A percentile compares a stretch with the other conserved stretches of the same genome.
phyloP scores from a whole-genome alignment of 768 basidiomycete genomes.

The Brasilioporus rufonigricans region DNA sequence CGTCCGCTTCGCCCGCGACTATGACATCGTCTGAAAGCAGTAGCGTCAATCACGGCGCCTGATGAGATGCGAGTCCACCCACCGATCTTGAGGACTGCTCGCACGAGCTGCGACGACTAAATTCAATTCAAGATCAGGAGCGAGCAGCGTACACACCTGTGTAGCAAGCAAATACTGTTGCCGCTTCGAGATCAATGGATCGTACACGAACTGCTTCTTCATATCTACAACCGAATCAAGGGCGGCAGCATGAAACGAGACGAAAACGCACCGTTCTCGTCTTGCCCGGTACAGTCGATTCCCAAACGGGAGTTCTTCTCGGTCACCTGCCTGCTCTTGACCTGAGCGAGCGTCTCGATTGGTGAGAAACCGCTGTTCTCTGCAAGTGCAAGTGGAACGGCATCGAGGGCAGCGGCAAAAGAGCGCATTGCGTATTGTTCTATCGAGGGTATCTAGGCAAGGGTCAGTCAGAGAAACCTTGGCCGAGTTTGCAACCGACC shows the following conservation, averaged over 20 bases:
- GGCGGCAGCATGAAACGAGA: neutral
- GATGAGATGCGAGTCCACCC: slow-evolving; percentile 22
- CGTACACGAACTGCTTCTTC: slow-evolving; percentile 96
- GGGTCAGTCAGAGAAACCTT: neutral
- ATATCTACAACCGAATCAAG: slow-evolving; percentile 61
- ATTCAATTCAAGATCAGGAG: neutral
- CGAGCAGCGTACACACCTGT: slow-evolving; percentile 51
- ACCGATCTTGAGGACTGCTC: slow-evolving; percentile 89
- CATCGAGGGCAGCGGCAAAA: slow-evolving; percentile 93
- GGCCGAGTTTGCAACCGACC: slow-evolving; percentile 39
- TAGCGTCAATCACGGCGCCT: neutral
- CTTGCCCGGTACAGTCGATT: slow-evolving; percentile 86
- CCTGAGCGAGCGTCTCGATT: slow-evolving; percentile 94
- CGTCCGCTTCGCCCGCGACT: slow-evolving; percentile 65
- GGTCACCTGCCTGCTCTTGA: slow-evolving; percentile 87
- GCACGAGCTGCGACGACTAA: slow-evolving; percentile 56
- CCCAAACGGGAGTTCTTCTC: slow-evolving; percentile 86
- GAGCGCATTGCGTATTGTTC: slow-evolving; percentile 99
- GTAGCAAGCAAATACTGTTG: slow-evolving; percentile 98
- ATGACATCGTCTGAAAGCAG: slow-evolving; percentile 69
- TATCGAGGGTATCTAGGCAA: slow-evolving; percentile 80
- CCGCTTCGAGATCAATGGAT: slow-evolving; percentile 95
- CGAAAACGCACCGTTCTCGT: slow-evolving; percentile 71
- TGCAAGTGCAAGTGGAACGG: slow-evolving; percentile 93
- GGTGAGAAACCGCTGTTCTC: slow-evolving; percentile 97